Evolutionary conservation across 1,284 basidiomycete genomes (phyloP), one percentile per base, ranked within the genome.

Genomic region (Ceratobasidium sp.): DNA sequence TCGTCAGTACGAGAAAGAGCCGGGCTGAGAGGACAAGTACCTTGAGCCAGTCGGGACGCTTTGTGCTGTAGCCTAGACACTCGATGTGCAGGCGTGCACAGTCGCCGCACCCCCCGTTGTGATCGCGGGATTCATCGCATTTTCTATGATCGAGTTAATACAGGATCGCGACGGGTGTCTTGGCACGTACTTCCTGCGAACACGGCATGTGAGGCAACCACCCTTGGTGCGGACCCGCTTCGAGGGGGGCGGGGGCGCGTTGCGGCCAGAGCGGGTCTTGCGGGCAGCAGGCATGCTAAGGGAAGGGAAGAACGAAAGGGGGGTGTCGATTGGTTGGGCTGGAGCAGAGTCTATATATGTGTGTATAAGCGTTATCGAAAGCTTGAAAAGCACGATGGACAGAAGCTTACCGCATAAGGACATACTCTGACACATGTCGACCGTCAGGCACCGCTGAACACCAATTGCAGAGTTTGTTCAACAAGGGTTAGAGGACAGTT

Each of bases 1-100:
- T 11, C 4, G 9, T 56, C 9, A 58, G 54, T 58, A 54, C 39
- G 24, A 9, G 22, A 22, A 51, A 3, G 19, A 53, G 5, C 13
- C 16, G 46, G 43, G 46, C 31, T 29, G 5, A 54, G 46, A 63
- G 27, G 7, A 8, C 14, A 65, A 31, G 29, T 54, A 76, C 77
- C 76, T 76, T 77, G 48, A 77, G 72, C 77, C 77, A 77, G 11
- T 77, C 77, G n/a, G 77, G 77, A 39, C 93, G 88, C 79, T 93
- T 93, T 24, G 88, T 87, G 56, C 92, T 91, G 80, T 92, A 95
- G 29, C 93, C 93, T 56, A 95, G 87, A 78, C 93, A 95, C 77
- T 95, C 90, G n/a, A 95, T 86, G 39, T 89, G 86, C 34, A 95
- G 88, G 61, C 93, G 89, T 48, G 87, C 85, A 78, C 93, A 95